Evolutionary conservation across 495 filamentous ascomycete species (phyloP).

Genomic region (Hyaloscypha hepaticicola): DNA sequence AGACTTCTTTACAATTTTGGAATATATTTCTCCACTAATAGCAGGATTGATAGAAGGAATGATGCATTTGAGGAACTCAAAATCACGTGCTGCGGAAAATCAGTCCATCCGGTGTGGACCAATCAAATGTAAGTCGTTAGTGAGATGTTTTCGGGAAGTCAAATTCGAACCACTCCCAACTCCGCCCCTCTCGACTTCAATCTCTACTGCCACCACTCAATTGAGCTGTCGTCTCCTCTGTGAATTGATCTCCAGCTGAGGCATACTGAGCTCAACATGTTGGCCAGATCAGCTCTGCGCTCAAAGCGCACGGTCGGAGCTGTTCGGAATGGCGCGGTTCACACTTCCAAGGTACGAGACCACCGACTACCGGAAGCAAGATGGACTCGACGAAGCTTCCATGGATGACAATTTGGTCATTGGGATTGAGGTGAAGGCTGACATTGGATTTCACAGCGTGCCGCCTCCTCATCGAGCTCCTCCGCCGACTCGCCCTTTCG

Average conservation of each 20-base stretch:
- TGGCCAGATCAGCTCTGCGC: constrained; percentile 34
- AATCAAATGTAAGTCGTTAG: constrained; percentile 17
- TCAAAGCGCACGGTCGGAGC: constrained; percentile 52
- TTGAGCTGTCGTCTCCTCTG: constrained; percentile 36
- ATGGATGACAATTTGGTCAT: constrained; percentile 17
- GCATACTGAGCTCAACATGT: constrained; percentile 45
- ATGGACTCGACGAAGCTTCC: constrained; percentile 24
- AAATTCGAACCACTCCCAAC: constrained; percentile 24
- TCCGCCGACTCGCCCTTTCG: constrained; percentile 57
- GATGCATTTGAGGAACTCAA: too few species aligned
- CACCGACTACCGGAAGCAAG: constrained; percentile 16
- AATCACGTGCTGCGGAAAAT: constrained; percentile 12
- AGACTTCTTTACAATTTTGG: too few species aligned
- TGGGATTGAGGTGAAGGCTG: constrained; percentile 27
- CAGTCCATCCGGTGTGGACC: constrained; percentile 5
- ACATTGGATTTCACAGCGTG: constrained; percentile 51
- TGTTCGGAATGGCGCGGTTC: constrained; percentile 60
- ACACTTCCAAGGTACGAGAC: constrained; percentile 57
- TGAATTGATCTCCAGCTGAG: constrained; percentile 43
- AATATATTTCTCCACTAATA: too few species aligned
- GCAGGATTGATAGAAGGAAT: too few species aligned
- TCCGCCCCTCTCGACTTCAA: constrained; percentile 35
- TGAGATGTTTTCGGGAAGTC: constrained; percentile 13
- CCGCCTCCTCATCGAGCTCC: constrained; percentile 59
- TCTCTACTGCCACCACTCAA: constrained; percentile 34